phyloP scores from a whole-genome alignment of 768 basidiomycete genomes.

The Termitomyces sp. region DNA sequence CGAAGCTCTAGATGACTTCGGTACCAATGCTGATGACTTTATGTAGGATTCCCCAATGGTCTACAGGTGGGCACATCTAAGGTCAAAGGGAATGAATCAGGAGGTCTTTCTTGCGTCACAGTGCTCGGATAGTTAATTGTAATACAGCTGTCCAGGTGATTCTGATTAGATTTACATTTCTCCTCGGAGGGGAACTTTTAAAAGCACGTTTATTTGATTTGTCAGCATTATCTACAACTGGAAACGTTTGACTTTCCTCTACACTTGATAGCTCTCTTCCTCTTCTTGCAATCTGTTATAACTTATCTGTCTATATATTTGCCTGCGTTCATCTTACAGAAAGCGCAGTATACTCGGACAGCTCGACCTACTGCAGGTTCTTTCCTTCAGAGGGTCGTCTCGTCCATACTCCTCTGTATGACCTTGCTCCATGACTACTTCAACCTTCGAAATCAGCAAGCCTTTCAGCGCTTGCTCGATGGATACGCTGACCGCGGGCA shows the following conservation, averaged over 20 bases:
- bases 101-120: background rate
- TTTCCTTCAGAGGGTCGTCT: conserved; percentile 32
- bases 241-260: conserved; percentile 3
- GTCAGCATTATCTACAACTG: conserved; percentile 6
- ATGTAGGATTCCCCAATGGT: conserved; percentile 52
- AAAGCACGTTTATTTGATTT: conserved; percentile 9
- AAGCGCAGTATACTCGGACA: conserved; percentile 19
- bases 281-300: conserved; percentile 1
- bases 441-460: conserved; percentile 62
- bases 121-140: background rate
- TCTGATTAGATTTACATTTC: background rate
- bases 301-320: conserved; percentile 7
- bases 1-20: conserved; percentile 88
- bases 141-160: background rate
- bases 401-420: conserved; percentile 48
- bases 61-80: background rate
- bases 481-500: conserved; percentile 32
- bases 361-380: conserved; percentile 21
- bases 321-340: conserved; percentile 16
- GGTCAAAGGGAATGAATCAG: conserved; percentile 3
- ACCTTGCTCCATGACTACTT: conserved; percentile 78
- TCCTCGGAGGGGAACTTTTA: background rate
- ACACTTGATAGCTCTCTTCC: background rate
- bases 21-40: conserved; percentile 71
- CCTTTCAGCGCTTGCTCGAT: conserved; percentile 72